Evolutionary conservation across 352 stramenopile genomes (phyloP), one percentile per base, ranked within the genome.

Genomic region (Phytophthora sojae): DNA sequence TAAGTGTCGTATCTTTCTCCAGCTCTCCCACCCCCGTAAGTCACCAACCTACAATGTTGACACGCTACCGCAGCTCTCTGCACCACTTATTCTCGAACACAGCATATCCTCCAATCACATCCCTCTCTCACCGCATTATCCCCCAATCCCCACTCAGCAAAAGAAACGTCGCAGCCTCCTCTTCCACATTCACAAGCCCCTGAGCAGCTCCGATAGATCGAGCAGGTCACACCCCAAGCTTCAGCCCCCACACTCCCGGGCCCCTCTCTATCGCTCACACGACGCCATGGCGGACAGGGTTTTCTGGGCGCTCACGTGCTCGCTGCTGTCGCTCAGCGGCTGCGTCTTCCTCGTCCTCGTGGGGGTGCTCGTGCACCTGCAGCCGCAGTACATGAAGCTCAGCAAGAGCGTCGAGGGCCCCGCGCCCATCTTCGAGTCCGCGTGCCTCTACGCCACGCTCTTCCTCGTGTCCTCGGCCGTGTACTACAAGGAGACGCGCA

Each of bases 301-400:
- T 12, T 35, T 53, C 37, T 45, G 17, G 71, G 89, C 89, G 67
- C 61, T 96, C 25, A 90, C 78, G 67, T 94, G 87, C 73, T 90
- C 89, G 42, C 60, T 94, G 69, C 59, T 96, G 44, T 94, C 86
- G 60, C 78, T 89, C 26, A 86, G 80, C 35, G 89, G 89, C 49
- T 91, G 88, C 65, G 57, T 96, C 49, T 96, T 96, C 73, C 79
- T 96, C 9, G 45, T 88, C 6, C 54, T 77, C 14, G 75, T 96
- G 50, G 89, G 77, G 17, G 61, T 93, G 26, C 69, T 96, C 3
- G 80, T 96, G 49, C 80, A 93, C 66, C 70, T 85, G 44, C 89
- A 96, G 64, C 89, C 89, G 9, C 71, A 96, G 69, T 96, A 94
- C 76, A 86, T 96, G 75, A 94, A 95, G 75, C 82, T 93, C 14